These are phyloP conservation scores for Grifola frondosa DNA, from an alignment of 1,284 basidiomycete species.

Conservation along the genomic window DNA sequence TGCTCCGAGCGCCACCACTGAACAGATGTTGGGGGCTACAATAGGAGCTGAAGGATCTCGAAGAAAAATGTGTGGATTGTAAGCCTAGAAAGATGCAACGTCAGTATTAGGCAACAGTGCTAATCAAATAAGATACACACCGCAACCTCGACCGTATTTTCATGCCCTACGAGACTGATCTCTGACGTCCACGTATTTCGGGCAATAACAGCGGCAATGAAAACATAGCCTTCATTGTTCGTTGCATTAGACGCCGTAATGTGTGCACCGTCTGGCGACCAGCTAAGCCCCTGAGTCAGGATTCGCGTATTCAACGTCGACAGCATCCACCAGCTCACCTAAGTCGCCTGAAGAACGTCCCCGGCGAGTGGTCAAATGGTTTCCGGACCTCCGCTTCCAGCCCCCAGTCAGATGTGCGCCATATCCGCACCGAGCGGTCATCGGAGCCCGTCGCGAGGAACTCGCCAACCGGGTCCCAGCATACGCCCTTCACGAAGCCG, in stretches of 20 bases:
- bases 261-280: conserved; percentile 98
- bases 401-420: conserved; percentile 92
- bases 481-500: conserved; percentile 98
- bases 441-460: conserved; percentile 97
- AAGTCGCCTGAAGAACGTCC: conserved; percentile 91
- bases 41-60: conserved; percentile 66
- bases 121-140: conserved; percentile 44
- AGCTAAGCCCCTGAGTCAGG: too few species aligned
- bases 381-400: conserved; percentile 83
- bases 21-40: conserved; percentile 76
- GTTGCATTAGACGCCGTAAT: conserved; percentile 97
- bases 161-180: conserved; percentile 94
- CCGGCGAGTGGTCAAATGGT: conserved; percentile 92
- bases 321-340: conserved; percentile 74
- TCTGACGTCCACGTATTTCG: conserved; percentile 86
- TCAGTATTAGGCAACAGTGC: conserved; percentile 16
- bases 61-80: conserved; percentile 91
- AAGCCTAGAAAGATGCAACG: conserved; percentile 54
- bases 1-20: conserved; percentile 87
- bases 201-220: conserved; percentile 94
- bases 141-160: conserved; percentile 96
- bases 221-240: conserved; percentile 93
- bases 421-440: conserved; percentile 94
- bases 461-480: conserved; percentile 97
- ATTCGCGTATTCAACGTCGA: too few species aligned